Evolutionary conservation across 2,329 filamentous ascomycete species (phyloP).

Genomic region (Bipolaris gigantea): DNA sequence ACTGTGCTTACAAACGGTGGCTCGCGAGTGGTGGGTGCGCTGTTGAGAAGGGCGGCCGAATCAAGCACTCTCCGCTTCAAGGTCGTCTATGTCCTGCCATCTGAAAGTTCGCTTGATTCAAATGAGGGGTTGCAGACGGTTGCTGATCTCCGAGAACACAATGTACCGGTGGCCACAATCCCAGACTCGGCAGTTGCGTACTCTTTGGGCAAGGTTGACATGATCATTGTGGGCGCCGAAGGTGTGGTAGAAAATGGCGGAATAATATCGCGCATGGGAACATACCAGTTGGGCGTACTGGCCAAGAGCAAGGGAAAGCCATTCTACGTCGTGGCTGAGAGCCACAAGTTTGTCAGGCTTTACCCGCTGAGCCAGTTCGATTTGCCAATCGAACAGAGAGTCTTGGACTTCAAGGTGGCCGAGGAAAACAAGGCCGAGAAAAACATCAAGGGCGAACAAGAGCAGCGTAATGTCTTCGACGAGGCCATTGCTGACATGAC

Average conservation of each 20-base stretch:
- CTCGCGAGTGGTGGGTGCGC: slow-evolving; percentile 76
- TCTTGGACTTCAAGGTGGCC: slow-evolving; percentile 71
- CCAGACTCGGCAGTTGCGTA: slow-evolving; percentile 76
- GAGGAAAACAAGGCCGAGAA: slow-evolving; percentile 35
- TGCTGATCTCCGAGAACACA: slow-evolving; percentile 67
- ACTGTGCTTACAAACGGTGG: slow-evolving; percentile 91
- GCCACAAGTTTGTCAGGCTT: slow-evolving; percentile 92
- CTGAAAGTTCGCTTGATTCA: slow-evolving; percentile 39
- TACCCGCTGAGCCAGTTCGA: slow-evolving; percentile 83
- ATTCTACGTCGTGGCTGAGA: slow-evolving; percentile 91
- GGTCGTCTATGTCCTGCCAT: slow-evolving; percentile 69
- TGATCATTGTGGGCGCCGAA: slow-evolving; percentile 69
- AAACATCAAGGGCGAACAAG: slow-evolving; percentile 10
- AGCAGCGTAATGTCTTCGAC: slow-evolving; percentile 51
- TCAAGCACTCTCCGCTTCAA: slow-evolving; percentile 69
- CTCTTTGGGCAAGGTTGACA: slow-evolving; percentile 72
- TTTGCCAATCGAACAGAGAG: slow-evolving; percentile 75
- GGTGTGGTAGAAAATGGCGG: slow-evolving; percentile 94
- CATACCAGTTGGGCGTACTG: slow-evolving; percentile 81
- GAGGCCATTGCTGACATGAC: slow-evolving; percentile 38
- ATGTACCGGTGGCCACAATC: slow-evolving; percentile 82
- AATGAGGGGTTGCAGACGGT: slow-evolving; percentile 72
- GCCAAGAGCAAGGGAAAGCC: slow-evolving; percentile 73
- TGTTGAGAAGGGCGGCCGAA: slow-evolving; percentile 74
- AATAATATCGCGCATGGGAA: slow-evolving; percentile 84